These are phyloP conservation scores for Ambrosiella beaveri DNA, from an alignment of 2,329 filamentous ascomycete species.

Conservation along the genomic window DNA sequence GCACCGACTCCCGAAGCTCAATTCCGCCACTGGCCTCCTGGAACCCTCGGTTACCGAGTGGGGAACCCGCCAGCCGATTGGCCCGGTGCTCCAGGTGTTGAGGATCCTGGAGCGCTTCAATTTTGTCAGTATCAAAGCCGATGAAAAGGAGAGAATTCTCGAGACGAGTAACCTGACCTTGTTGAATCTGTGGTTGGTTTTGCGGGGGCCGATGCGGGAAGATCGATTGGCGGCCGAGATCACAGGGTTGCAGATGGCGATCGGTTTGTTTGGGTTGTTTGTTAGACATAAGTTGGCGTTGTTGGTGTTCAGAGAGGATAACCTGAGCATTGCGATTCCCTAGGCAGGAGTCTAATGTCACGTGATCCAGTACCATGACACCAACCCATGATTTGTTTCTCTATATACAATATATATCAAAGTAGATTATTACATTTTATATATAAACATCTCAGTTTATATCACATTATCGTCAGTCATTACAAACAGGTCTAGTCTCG, in stretches of 20 bases:
- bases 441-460: too few relatives aligned
- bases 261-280: conserved; percentile 70
- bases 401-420: too few relatives aligned
- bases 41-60: conserved; percentile 75
- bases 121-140: conserved; percentile 49
- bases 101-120: conserved; percentile 50
- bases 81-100: conserved; percentile 43
- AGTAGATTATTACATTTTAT: too few relatives aligned
- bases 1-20: conserved; percentile 80
- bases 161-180: conserved; percentile 85
- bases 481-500: too few relatives aligned
- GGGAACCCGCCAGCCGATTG: conserved; percentile 49
- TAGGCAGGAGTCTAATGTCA: not conserved
- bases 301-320: conserved; percentile 81
- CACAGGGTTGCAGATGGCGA: conserved; percentile 55
- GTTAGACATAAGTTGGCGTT: conserved; percentile 72
- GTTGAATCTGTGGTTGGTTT: conserved; percentile 89
- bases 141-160: conserved; percentile 51
- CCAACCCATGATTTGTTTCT: not conserved
- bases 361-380: not conserved
- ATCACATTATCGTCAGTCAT: too few relatives aligned
- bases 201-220: conserved; percentile 81
- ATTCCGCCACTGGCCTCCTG: conserved; percentile 64
- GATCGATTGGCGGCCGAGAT: conserved; percentile 68
- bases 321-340: conserved; percentile 22